A percentile compares a stretch with the other conserved stretches of the same genome.
Evolutionary conservation across 371 early-diverging fungal species (phyloP).

Genomic region (Mycotypha africana): DNA sequence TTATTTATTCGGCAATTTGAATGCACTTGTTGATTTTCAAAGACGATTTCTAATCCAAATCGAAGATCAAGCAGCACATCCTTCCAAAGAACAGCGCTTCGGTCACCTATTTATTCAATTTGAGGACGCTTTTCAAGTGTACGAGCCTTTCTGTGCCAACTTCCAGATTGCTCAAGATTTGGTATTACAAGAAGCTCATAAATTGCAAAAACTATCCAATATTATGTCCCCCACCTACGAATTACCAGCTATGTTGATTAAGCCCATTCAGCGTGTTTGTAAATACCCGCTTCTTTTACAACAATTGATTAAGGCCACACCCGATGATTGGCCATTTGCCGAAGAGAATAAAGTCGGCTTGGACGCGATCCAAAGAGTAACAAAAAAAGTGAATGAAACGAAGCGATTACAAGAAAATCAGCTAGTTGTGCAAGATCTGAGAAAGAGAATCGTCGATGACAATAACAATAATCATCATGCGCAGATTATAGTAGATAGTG

Average conservation of each 20-base stretch:
- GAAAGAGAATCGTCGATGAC: slow-evolving; percentile 52
- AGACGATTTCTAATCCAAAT: slow-evolving; percentile 86
- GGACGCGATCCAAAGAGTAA: slow-evolving; percentile 77
- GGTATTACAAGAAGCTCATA: slow-evolving; percentile 37
- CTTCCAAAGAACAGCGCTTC: slow-evolving; percentile 80
- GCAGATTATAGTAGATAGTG: slow-evolving; percentile 9
- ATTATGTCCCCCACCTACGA: slow-evolving; percentile 80
- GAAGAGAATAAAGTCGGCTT: slow-evolving; percentile 77
- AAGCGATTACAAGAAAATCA: slow-evolving; percentile 83
- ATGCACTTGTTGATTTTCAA: slow-evolving; percentile 94
- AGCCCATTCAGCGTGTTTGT: slow-evolving; percentile 95
- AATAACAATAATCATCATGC: background rate
- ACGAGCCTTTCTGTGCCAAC: slow-evolving; percentile 93
- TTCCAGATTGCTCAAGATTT: slow-evolving; percentile 69
- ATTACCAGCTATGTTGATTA: slow-evolving; percentile 89
- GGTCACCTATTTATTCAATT: slow-evolving; percentile 73
- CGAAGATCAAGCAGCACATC: slow-evolving; percentile 71
- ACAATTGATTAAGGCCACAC: slow-evolving; percentile 76
- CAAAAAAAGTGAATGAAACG: slow-evolving; percentile 87
- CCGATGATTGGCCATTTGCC: slow-evolving; percentile 60
- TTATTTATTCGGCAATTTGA: slow-evolving; percentile 86
- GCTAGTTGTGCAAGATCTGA: slow-evolving; percentile 66
- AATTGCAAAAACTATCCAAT: slow-evolving; percentile 49
- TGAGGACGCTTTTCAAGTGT: slow-evolving; percentile 85
- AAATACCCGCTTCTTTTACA: slow-evolving; percentile 89